A percentile compares a stretch with the other conserved stretches of the same genome.
Evolutionary conservation across 176 grass and related monocot species (phyloP).

Genomic region (Panicum miliaceum): DNA sequence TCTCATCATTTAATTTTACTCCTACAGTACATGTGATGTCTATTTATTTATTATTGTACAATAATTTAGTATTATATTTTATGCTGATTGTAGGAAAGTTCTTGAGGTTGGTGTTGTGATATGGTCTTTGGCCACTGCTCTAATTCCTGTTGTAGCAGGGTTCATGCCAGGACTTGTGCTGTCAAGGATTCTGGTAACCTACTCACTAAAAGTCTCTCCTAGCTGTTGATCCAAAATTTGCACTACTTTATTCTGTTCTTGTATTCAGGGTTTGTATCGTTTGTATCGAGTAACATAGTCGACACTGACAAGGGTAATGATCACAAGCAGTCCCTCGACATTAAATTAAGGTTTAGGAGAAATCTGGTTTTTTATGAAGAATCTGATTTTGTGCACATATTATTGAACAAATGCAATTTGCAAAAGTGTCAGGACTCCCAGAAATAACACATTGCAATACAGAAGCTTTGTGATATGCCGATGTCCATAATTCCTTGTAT

Average conservation of each 20-base stretch:
- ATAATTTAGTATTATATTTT: slow-evolving; percentile 18
- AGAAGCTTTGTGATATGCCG: background rate
- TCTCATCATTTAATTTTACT: slow-evolving; percentile 27
- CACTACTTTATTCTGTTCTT: slow-evolving; percentile 12
- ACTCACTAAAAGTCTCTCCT: slow-evolving; percentile 19
- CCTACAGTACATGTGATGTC: slow-evolving; percentile 1
- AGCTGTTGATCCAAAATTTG: slow-evolving; percentile 20
- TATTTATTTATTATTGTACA: slow-evolving; percentile 17
- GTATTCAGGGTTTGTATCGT: background rate
- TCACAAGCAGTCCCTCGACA: background rate
- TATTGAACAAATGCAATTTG: slow-evolving; percentile 12
- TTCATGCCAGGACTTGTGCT: slow-evolving; percentile 93
- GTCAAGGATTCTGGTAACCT: slow-evolving; percentile 86
- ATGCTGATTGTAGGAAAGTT: slow-evolving; percentile 74
- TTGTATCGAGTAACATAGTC: slow-evolving; percentile 9
- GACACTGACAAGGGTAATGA: slow-evolving; percentile 5
- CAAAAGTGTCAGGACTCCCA: background rate
- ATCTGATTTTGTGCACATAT: background rate
- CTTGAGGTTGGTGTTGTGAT: slow-evolving; percentile 75
- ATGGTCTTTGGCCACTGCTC: slow-evolving; percentile 88
- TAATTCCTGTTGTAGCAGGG: slow-evolving; percentile 75
- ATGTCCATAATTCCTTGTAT: slow-evolving; percentile 19
- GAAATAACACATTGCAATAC: slow-evolving; percentile 15
- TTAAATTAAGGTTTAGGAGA: slow-evolving; percentile 12
- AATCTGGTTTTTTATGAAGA: slow-evolving; percentile 4